A percentile compares a stretch with the other conserved stretches of the same genome.
These are phyloP conservation scores for Boletus sp. DNA, from an alignment of 768 basidiomycete species.

Conservation along the genomic window DNA sequence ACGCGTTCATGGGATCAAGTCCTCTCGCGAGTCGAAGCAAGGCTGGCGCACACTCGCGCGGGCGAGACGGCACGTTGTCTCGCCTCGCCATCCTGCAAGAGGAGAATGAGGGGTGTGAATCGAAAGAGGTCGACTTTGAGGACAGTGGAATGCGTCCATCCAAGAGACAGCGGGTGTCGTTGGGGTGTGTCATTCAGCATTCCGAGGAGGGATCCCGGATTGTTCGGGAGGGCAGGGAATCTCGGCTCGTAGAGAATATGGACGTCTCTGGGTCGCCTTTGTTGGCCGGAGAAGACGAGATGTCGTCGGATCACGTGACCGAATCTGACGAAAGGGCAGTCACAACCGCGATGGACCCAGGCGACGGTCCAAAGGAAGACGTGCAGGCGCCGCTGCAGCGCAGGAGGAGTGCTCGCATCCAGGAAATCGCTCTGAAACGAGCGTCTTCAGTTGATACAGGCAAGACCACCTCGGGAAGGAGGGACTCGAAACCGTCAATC, in stretches of 20 bases:
- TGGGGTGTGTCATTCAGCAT: not conserved
- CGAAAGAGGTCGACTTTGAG: conserved; percentile 4
- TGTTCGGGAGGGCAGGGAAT: conserved; percentile 6
- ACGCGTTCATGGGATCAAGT: conserved; percentile 21
- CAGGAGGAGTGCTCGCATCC: conserved; percentile 26
- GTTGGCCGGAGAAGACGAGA: conserved; percentile 7
- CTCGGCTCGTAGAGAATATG: conserved; percentile 26
- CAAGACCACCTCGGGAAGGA: not conserved
- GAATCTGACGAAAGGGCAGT: not conserved
- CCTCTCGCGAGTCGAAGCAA: conserved; percentile 24
- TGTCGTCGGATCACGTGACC: not conserved
- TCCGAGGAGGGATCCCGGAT: not conserved
- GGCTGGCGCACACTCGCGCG: conserved; percentile 2
- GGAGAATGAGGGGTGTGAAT: conserved; percentile 24
- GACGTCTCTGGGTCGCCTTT: conserved; percentile 26
- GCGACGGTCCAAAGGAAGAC: not conserved
- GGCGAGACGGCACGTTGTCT: conserved; percentile 3
- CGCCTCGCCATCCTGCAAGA: conserved; percentile 26
- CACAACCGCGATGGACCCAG: not conserved
- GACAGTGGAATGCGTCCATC: conserved; percentile 13
- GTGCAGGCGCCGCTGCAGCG: conserved; percentile 5
- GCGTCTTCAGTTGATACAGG: conserved; percentile 1
- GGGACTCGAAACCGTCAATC: conserved; percentile 6
- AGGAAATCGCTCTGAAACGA: conserved; percentile 12
- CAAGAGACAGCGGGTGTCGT: conserved; percentile 22